Evolutionary conservation across 1,284 basidiomycete genomes (phyloP).

Genomic region (Malassezia psittaci): DNA sequence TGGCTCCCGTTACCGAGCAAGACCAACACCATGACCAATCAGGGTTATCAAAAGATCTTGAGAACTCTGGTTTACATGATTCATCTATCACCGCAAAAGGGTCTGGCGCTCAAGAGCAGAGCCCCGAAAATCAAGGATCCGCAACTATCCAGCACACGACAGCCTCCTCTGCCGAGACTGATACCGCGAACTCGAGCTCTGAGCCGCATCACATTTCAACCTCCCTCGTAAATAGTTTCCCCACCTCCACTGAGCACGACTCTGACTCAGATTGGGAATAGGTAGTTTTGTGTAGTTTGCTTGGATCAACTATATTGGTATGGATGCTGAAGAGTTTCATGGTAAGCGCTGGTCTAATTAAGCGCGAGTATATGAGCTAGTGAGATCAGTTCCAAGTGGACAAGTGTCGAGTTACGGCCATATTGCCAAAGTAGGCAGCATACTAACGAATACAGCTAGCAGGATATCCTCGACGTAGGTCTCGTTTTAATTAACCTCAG

Average conservation of each 20-base stretch:
- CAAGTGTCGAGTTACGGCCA: constrained; percentile 43
- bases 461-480: constrained; percentile 28
- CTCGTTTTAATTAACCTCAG: background rate
- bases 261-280: constrained; percentile 24
- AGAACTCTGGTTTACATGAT: too few relatives aligned
- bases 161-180: background rate
- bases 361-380: constrained; percentile 40
- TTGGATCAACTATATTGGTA: too few relatives aligned
- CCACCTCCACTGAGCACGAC: constrained; percentile 1
- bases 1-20: too few relatives aligned
- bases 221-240: too few relatives aligned
- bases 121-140: too few relatives aligned
- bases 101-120: too few relatives aligned
- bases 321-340: constrained; percentile 12
- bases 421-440: constrained; percentile 27
- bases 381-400: constrained; percentile 30
- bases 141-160: too few relatives aligned
- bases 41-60: too few relatives aligned
- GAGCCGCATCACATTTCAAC: too few relatives aligned
- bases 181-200: background rate
- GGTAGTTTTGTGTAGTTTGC: background rate
- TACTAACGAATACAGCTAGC: constrained; percentile 15
- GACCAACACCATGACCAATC: too few relatives aligned
- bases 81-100: too few relatives aligned
- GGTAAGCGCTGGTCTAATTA: background rate